Evolutionary conservation across 768 basidiomycete genomes (phyloP).

Genomic region (Podaxis mareebaensis): DNA sequence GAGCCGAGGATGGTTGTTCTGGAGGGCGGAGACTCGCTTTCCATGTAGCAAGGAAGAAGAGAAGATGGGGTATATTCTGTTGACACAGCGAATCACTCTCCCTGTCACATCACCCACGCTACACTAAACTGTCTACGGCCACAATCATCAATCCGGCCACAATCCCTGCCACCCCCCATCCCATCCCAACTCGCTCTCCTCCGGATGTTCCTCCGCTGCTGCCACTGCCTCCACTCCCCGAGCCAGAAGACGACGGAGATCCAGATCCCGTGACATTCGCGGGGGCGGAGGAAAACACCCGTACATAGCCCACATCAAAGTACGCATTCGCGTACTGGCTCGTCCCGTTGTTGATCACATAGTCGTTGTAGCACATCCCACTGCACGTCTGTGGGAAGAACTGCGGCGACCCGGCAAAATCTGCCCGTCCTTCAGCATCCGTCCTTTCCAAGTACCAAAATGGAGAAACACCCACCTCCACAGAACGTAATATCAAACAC

Average conservation of each 20-base stretch:
- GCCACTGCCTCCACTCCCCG: background rate
- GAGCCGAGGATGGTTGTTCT: conserved; percentile 72
- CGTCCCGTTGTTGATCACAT: conserved; percentile 18
- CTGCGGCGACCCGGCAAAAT: conserved; percentile 19
- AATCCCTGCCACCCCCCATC: background rate
- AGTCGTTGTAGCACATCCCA: conserved; percentile 19
- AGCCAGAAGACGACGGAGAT: background rate
- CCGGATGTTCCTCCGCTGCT: background rate
- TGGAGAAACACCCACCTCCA: conserved; percentile 15
- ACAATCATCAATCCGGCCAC: background rate
- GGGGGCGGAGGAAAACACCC: conserved; percentile 4
- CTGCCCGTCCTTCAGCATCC: background rate
- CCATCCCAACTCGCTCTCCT: background rate
- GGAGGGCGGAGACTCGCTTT: conserved; percentile 41
- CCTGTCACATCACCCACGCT: conserved; percentile 9
- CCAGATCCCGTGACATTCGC: background rate
- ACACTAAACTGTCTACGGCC: background rate
- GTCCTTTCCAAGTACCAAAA: background rate
- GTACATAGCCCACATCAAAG: conserved; percentile 20
- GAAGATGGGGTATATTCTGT: conserved; percentile 13
- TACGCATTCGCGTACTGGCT: conserved; percentile 19
- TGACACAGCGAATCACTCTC: conserved; percentile 12
- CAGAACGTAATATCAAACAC: conserved; percentile 20
- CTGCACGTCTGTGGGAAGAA: conserved; percentile 20
- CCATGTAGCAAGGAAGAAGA: conserved; percentile 22